Base-by-base conservation (phyloP, 1,284 basidiomycete species). In the Ceratobasidium sp. region DNA sequence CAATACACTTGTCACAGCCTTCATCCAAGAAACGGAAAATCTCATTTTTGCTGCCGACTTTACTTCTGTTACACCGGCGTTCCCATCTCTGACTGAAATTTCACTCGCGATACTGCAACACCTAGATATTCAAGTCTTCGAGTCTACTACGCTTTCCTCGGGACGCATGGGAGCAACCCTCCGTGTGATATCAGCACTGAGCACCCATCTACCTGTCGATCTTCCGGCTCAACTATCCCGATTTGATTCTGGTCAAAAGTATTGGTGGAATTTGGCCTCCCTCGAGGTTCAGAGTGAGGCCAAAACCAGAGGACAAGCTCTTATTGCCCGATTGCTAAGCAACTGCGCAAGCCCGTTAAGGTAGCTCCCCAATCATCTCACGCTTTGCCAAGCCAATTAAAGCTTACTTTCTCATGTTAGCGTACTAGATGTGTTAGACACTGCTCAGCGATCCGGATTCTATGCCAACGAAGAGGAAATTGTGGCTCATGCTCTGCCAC, bases 381-480 rank as follows among this genome's bases (percentile, higher is more conserved):
- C 18, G 23, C 12, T 30, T 55, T 4, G 3, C 12, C n/a, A 0
- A 2, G 4, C 21, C 30, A 30, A 28, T 48, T 18, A 3, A 41
- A 2, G 1, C 45, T 48, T 30, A 57, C 16, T 5, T 14, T 21
- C 16, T 32, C 34, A 28, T 58, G 39, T 36, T 9, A 71, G 69
- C 10, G 58, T 39, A 2, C 32, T 34, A 23, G 58, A 61, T 12
- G 58, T 71, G 10, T n/a, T 71, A 1, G 48, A 50, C 16, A 26
- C 61, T 32, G 69, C 69, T 1, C 28, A 9, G 14, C 18, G 34
- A 23, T 71, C 69, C 4, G 58, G 46, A n/a, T 32, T 71, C 14
- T 61, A 61, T 28, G 36, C 3, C 46, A 26, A 71, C 30, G 69
- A 71, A 28, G 53, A 45, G n/a, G 58, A 26, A 23, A 39, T 71